Evolutionary conservation across 139 green algal genomes (phyloP), one percentile per base, ranked within the genome.

Genomic region (Chlorella ohadii): DNA sequence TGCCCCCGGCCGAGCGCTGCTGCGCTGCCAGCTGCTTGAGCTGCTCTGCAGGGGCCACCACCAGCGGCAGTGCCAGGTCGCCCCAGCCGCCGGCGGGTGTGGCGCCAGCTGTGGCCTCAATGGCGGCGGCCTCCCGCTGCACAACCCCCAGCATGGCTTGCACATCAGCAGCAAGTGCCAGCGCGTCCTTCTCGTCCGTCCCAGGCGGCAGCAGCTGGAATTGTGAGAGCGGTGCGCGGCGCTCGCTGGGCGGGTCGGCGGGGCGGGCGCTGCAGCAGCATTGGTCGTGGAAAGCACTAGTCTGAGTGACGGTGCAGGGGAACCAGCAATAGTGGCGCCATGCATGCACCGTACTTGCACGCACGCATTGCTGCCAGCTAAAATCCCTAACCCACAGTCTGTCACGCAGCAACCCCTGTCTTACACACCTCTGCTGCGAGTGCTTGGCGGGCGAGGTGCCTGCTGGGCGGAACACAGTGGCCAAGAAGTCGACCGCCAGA

Each of bases 401-500:
- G 12, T 59, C 11, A 22, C 2, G 51, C 51, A 59, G 12, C 9
- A 9, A 59, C 19, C 44, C 44, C 44, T 51, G 44, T 9, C 44
- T 9, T 59, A 13, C 51, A 59, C 51, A 59, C 51, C 51, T 59
- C 51, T 59, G 51, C 51, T 59, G 51, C 51, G 11, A 22, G 12
- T 59, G 51, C 51, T 59, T 59, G 9, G 51, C 51, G 51, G 51
- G 51, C 51, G 51, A 59, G 51, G 51, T 19, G 34, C 33, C n/a
- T 44, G 65, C 12, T 16, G 15, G n/a, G 1, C 70, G 65, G 22
- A 89, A 87, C 15, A 84, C 81, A 20, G 81, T 72, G 19, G 68
- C 51, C 51, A 89, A 22, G 51, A 81, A 89, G 65, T 89, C 85
- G 11, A 85, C 81, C 4, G 55, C 72, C 20, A 89, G 34, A 56